These are phyloP conservation scores for Fagopyrum esculentum DNA, from an alignment of 148 eudicot genomes.

Conservation along the genomic window DNA sequence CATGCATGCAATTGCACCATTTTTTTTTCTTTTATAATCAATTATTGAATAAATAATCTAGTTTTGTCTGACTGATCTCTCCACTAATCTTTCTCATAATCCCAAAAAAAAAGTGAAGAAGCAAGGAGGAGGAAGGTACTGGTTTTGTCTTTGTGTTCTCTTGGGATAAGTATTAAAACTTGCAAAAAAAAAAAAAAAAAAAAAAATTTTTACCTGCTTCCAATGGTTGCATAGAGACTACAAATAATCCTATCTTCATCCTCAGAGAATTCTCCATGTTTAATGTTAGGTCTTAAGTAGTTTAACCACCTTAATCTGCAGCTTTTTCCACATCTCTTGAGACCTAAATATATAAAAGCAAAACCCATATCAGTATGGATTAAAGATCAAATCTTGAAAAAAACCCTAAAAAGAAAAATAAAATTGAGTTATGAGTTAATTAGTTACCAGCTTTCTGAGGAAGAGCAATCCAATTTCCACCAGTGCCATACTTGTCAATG, in stretches of 20 bases:
- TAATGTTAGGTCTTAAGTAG: conserved; percentile 72
- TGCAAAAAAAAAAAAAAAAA: background rate
- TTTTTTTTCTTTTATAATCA: background rate
- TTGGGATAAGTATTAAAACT: background rate
- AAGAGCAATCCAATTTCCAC: conserved; percentile 74
- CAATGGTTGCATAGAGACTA: conserved; percentile 57
- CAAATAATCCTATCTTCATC: conserved; percentile 67
- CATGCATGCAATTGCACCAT: background rate
- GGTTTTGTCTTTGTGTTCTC: conserved; percentile 5
- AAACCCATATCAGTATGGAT: background rate
- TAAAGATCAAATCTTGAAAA: background rate
- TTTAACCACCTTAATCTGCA: conserved; percentile 69
- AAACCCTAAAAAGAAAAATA: background rate
- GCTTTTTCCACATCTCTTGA: conserved; percentile 27
- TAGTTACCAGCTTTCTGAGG: conserved; percentile 68
- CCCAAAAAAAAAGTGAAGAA: background rate
- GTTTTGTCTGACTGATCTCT: conserved; percentile 2
- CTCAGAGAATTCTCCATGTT: conserved; percentile 77
- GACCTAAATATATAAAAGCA: conserved; percentile 23
- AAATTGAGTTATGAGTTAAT: background rate
- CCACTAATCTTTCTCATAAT: background rate
- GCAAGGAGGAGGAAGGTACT: conserved; percentile 8
- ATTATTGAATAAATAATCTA: background rate
- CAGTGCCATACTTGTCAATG: conserved; percentile 52
- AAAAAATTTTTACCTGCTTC: conserved; percentile 55